Evolutionary conservation across 352 stramenopile species (phyloP).

Genomic region (Detonula confervacea): DNA sequence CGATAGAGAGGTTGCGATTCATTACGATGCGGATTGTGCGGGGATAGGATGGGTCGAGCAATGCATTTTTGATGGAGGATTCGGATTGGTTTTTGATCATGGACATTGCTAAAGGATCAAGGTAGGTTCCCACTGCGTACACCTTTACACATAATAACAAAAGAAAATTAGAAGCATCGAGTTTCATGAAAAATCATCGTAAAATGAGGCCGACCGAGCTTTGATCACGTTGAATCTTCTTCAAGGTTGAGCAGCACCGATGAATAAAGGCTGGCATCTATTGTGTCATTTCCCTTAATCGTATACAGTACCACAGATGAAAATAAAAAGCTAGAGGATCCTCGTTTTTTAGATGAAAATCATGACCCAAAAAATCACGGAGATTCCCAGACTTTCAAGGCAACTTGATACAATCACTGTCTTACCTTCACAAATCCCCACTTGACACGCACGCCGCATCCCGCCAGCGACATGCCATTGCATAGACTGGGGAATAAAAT

Average conservation of each 20-base stretch:
- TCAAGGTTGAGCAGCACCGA: too few species aligned
- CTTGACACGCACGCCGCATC: conserved; percentile 81
- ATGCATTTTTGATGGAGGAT: conserved; percentile 59
- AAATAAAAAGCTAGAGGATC: too few species aligned
- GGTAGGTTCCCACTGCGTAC: conserved; percentile 81
- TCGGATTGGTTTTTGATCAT: conserved; percentile 65
- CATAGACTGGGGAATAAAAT: conserved; percentile 82
- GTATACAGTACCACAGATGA: too few species aligned
- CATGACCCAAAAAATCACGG: too few species aligned
- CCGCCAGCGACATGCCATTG: conserved; percentile 75
- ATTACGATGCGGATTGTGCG: conserved; percentile 85
- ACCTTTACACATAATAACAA: conserved; percentile 53
- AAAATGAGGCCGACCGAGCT: too few species aligned
- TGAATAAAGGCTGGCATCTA: too few species aligned
- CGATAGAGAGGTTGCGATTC: conserved; percentile 78
- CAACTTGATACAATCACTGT: neutral
- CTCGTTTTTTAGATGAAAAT: too few species aligned
- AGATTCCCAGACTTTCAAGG: neutral
- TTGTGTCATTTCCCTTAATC: too few species aligned
- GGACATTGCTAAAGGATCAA: conserved; percentile 79
- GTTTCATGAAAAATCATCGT: too few species aligned
- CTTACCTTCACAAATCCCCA: conserved; percentile 83
- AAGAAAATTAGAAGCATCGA: too few species aligned
- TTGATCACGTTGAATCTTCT: too few species aligned
- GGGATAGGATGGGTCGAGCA: conserved; percentile 82